Evolutionary conservation across 352 stramenopile genomes (phyloP).

Genomic region (Globisporangium takayamanum): DNA sequence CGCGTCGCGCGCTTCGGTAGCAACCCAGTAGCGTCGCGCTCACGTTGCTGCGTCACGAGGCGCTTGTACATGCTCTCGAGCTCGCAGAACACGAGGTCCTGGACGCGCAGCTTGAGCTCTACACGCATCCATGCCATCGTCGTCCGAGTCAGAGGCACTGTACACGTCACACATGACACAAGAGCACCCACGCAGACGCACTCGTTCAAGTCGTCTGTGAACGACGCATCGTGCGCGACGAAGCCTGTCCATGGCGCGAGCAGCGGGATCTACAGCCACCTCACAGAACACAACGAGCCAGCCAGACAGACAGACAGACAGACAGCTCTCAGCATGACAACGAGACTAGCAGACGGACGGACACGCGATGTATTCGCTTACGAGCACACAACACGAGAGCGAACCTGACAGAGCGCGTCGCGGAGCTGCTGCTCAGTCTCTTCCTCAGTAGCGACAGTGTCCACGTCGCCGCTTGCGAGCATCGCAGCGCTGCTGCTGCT

Average conservation of each 20-base stretch:
- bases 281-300: not conserved
- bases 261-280: slow-evolving; percentile 24
- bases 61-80: slow-evolving; percentile 32
- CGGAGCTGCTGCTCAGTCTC: no score
- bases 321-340: no score
- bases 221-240: slow-evolving; percentile 31
- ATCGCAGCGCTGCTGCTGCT: no score
- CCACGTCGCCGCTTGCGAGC: no score
- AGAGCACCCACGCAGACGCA: slow-evolving; percentile 8
- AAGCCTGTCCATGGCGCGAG: slow-evolving; percentile 42
- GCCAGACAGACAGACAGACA: not conserved
- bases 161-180: no score
- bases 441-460: no score
- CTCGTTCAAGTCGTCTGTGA: slow-evolving; percentile 44
- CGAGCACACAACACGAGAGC: no score
- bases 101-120: slow-evolving; percentile 41
- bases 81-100: slow-evolving; percentile 33
- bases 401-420: no score
- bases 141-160: no score
- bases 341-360: no score
- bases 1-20: slow-evolving; percentile 30
- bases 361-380: no score
- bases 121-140: not conserved
- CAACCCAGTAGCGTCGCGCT: slow-evolving; percentile 37
- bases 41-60: slow-evolving; percentile 32